Base-by-base conservation (phyloP, 345 rosid species). In the Lepidium africanum region DNA sequence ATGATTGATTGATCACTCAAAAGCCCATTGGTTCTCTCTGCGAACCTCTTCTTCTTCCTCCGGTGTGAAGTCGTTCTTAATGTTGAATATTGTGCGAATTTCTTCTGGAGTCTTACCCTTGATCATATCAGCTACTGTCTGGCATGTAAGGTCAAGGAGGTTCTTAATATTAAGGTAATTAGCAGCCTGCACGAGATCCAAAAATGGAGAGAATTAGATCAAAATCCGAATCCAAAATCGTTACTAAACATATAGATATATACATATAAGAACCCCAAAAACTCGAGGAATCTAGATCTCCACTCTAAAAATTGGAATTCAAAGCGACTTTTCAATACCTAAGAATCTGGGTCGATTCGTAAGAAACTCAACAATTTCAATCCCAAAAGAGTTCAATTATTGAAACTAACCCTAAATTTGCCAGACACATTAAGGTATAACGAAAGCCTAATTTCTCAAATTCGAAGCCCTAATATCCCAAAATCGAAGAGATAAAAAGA, bases 1-100 rank as follows among this genome's bases (percentile, higher is more conserved):
- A 10, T 32, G 11, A 11, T 27, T 23, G 1, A n/a, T n/a, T 25
- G 27, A 8, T 83, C 74, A 87, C 68, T 85, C 84, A 37, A 83
- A 87, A n/a, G 90, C 90, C 90, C 93, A 85, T 35, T 79, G 85
- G 32, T 82, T 85, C 76, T 85, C 88, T 67, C 82, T 79, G 64
- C 82, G 78, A 5, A 85, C 79, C 72, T 85, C 81, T 33, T 82
- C 84, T 14, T 85, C 90, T 58, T 85, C 90, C 70, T 83, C 87
- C 0, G 81, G 81, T 5, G 84, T 75, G 76, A 86, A 82, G 16
- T 81, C 83, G 21, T 82, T 82, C 69, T 75, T 77, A 80, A 86
- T 85, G 83, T 89, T 81, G 77, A 89, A 86, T 0, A 67, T 77
- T 63, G 52, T 65, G 49, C 88, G 77, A 37, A 86, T 86, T 81